Evolutionary conservation across 495 filamentous ascomycete species (phyloP), one percentile per base, ranked within the genome.

Genomic region (Pyrenula aspistea): DNA sequence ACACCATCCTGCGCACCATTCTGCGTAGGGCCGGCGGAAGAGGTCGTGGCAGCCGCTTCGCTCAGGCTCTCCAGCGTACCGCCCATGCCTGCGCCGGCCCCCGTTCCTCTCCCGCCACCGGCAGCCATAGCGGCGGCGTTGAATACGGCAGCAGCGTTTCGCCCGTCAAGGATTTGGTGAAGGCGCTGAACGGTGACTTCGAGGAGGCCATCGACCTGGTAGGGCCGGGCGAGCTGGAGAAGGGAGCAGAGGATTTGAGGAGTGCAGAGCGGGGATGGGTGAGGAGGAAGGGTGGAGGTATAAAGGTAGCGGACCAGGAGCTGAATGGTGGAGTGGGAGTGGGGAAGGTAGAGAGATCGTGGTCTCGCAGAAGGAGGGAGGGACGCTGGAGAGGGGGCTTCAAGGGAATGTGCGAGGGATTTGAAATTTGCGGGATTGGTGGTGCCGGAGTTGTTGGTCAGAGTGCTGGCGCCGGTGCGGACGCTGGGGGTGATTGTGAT

Each of bases 51-150:
- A 10, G 8, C 50, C 8, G 50, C 50, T 24, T 52, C 50, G 19
- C 50, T 52, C 12, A 77, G 63, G 11, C 68, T 67, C 60, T 76
- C 73, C 11, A 76, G 62, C 0, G 74, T 77, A 23, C 73, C 73
- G 49, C 74, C 71, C 10, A 68, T 66, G 8, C 73, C 73, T 54
- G 67, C 64, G 54, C 59, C 68, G 59, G 74, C 71, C 10, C 75
- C 75, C 64, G 73, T 86, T 55, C 86, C 87, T 1, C 88, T 77
- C 1, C 94, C 93, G 23, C 92, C 90, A 0, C 94, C 93, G 8
- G 94, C 94, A 2, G 92, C 94, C 93, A 97, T 97, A 52, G 93
- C 93, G 0, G 92, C 91, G 0, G 94, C 93, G 61, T 98, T 98
- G 79, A 97, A 98, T 12, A 97, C 89, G 15, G 94, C 93, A 0